A percentile compares a stretch with the other conserved stretches of the same genome.
These are phyloP conservation scores for Colletotrichum agaves DNA, from an alignment of 2,329 filamentous ascomycete species.

Conservation along the genomic window DNA sequence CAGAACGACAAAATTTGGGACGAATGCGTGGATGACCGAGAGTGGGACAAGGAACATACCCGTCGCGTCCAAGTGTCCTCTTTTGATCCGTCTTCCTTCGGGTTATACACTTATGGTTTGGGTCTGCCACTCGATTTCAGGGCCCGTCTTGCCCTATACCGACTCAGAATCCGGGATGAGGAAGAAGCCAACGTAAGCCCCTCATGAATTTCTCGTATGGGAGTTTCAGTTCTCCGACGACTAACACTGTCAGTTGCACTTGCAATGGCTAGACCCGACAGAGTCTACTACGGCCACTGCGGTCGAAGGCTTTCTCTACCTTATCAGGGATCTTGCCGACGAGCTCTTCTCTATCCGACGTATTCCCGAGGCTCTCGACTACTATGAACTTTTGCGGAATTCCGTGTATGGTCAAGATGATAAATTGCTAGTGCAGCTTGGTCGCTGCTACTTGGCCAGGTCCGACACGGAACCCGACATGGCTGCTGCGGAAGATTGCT, in stretches of 20 bases:
- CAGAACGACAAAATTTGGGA: slow-evolving; percentile 79
- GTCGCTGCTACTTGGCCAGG: slow-evolving; percentile 74
- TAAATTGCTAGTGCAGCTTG: slow-evolving; percentile 65
- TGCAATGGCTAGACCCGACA: slow-evolving; percentile 74
- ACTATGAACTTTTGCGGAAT: slow-evolving; percentile 65
- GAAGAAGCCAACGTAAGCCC: slow-evolving; percentile 78
- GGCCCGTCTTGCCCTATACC: slow-evolving; percentile 83
- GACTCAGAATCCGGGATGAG: slow-evolving; percentile 75
- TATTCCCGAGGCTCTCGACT: slow-evolving; percentile 59
- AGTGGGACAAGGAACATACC: slow-evolving; percentile 83
- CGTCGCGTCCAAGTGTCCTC: slow-evolving; percentile 72
- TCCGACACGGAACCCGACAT: slow-evolving; percentile 70
- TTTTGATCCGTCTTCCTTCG: slow-evolving; percentile 67
- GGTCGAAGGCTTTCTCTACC: slow-evolving; percentile 72
- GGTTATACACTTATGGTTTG: slow-evolving; percentile 72
- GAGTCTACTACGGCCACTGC: slow-evolving; percentile 36
- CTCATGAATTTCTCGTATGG: neutral
- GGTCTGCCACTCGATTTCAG: slow-evolving; percentile 85
- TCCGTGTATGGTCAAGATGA: slow-evolving; percentile 62
- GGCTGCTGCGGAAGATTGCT: slow-evolving; percentile 79
- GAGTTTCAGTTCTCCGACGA: slow-evolving; percentile 18
- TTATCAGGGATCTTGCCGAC: slow-evolving; percentile 76
- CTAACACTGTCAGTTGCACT: slow-evolving; percentile 63
- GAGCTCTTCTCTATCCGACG: slow-evolving; percentile 55
- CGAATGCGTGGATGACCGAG: slow-evolving; percentile 78